A percentile compares a stretch with the other conserved stretches of the same genome.
phyloP scores from a whole-genome alignment of 106 monocot species.

The Alisma plantagoaquatica region DNA sequence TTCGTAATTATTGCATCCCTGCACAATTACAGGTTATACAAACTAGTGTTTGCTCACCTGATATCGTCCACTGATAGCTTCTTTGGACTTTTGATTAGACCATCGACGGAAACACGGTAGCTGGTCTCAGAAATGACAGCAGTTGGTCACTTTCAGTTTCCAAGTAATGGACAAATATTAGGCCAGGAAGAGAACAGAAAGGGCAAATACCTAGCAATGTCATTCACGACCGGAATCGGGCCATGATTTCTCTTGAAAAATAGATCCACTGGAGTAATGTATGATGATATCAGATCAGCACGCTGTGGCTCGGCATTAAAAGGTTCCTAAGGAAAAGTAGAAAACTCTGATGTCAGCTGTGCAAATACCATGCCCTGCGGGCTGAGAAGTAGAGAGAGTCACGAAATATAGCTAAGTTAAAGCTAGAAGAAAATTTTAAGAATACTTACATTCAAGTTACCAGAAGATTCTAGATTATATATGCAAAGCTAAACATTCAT shows the following conservation, averaged over 20 bases:
- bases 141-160: background rate
- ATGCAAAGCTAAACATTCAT: no score
- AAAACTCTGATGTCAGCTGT: no score
- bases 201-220: conserved; percentile 41
- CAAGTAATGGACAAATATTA: background rate
- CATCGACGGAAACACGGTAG: conserved; percentile 52
- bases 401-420: no score
- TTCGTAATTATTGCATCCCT: no score
- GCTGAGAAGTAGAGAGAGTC: no score
- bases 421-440: no score
- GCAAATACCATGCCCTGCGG: no score
- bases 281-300: conserved; percentile 54
- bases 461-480: no score
- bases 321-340: conserved; percentile 84
- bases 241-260: conserved; percentile 99
- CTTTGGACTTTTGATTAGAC: conserved; percentile 52
- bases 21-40: no score
- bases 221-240: conserved; percentile 84
- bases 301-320: conserved; percentile 96
- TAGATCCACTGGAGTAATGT: conserved; percentile 70
- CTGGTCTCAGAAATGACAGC: conserved; percentile 20
- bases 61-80: conserved; percentile 73
- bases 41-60: conserved; percentile 22
- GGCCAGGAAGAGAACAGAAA: background rate
- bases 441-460: no score